phyloP scores from a whole-genome alignment of 108 stramenopile genomes.

The Nitzschia sp. region DNA sequence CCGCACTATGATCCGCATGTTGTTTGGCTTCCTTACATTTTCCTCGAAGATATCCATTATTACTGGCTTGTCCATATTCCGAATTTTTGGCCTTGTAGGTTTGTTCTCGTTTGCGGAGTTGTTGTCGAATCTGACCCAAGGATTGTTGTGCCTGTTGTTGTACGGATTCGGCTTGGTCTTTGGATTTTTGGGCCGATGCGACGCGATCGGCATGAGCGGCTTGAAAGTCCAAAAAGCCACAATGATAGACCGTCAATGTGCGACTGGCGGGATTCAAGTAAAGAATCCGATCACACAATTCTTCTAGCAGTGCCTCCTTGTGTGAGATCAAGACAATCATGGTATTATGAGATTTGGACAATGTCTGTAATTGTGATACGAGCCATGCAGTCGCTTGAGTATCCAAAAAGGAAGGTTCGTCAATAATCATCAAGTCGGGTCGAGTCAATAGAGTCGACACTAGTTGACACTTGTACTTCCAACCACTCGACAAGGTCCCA shows the following conservation, averaged over 20 bases:
- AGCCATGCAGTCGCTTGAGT: constrained; percentile 47
- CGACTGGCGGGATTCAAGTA: constrained; percentile 58
- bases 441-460: constrained; percentile 47
- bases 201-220: not conserved
- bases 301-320: constrained; percentile 57
- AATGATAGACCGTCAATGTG: constrained; percentile 45
- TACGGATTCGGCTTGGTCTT: constrained; percentile 14
- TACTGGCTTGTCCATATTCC: constrained; percentile 18
- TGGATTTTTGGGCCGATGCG: constrained; percentile 14
- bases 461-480: constrained; percentile 67
- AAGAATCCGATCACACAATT: constrained; percentile 50
- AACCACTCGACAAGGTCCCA: constrained; percentile 48
- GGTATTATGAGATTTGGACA: constrained; percentile 27
- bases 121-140: constrained; percentile 36
- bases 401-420: constrained; percentile 77
- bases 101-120: constrained; percentile 39
- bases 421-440: constrained; percentile 57
- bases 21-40: constrained; percentile 73
- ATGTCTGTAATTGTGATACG: constrained; percentile 12
- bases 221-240: constrained; percentile 47
- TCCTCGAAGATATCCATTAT: constrained; percentile 54
- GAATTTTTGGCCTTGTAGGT: constrained; percentile 35
- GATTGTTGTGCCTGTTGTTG: constrained; percentile 41
- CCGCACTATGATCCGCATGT: constrained; percentile 55
- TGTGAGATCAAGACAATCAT: constrained; percentile 66